Base-by-base conservation (phyloP, 306 rosid genomes). In the Dalbergia cochinchinensis region DNA sequence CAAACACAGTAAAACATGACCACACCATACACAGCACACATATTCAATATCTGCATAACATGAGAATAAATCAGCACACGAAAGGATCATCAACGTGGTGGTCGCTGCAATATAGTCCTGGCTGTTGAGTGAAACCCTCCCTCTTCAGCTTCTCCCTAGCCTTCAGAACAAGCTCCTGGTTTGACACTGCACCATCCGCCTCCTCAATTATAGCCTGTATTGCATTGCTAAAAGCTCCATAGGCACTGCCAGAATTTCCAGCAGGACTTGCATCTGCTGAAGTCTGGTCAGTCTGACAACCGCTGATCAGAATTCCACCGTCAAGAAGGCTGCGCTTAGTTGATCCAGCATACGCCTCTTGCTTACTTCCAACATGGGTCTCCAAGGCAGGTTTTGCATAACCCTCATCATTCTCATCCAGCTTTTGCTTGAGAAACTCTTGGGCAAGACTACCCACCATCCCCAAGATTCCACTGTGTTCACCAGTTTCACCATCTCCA, bases 91-190 rank as follows among this genome's bases (percentile, higher is more conserved):
- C 90, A 19, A 81, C 90, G 47, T 88, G 85, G 35, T 86, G 86
- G 74, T 94, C 97, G 63, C 79, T 74, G 87, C 99, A 92, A 48
- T 94, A 94, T 79, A 92, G 99, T n/a, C 99, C 97, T 19, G 99
- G 99, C 47, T 47, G 87, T 78, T 94, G 98, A 26, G 88, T 47
- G 74, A 87, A 94, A 7, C 99, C 99, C 41, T 76, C 91, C 54
- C 35, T 54, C 85, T 89, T 80, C 26, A 94, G 92, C 84, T 67
- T 65, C 82, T 84, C 75, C 74, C 99, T 80, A 35, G 97, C 91
- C 86, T 34, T 87, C 16, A 18, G 12, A 81, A 94, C 90, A 79
- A 94, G 97, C 70, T 89, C 90, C 20, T 93, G 88, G 80, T 94
- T 86, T 8, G 95, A 80, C 37, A 94, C 51, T 13, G 50, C 19